These are phyloP conservation scores for Colletotrichum tabaci DNA, from an alignment of 2,329 filamentous ascomycete genomes.

Conservation along the genomic window DNA sequence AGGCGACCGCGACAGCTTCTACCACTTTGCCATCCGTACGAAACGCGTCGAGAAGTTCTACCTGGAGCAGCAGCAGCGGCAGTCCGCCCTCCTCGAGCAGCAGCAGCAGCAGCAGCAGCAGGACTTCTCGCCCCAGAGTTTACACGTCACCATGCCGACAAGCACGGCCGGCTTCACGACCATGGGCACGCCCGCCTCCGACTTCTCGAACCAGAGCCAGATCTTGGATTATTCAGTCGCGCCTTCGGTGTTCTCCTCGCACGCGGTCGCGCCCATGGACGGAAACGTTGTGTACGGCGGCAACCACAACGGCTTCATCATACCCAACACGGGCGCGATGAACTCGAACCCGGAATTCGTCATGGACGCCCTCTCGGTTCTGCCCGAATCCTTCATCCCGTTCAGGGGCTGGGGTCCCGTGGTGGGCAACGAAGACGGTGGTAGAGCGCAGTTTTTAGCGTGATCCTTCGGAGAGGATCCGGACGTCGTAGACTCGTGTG, in stretches of 20 bases:
- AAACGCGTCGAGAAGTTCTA: conserved; percentile 41
- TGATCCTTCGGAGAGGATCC: conserved; percentile 1
- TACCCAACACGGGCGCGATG: neutral
- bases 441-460: conserved; percentile 15
- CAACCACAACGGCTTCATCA: neutral
- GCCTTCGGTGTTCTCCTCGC: conserved; percentile 17
- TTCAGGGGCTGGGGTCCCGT: conserved; percentile 27
- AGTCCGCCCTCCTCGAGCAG: conserved; percentile 20
- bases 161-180: neutral
- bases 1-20: conserved; percentile 46
- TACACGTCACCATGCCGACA: neutral
- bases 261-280: neutral
- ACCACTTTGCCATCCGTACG: conserved; percentile 43
- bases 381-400: conserved; percentile 32
- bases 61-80: conserved; percentile 1
- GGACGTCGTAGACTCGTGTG: neutral
- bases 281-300: conserved; percentile 2
- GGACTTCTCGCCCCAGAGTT: conserved; percentile 3
- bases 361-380: conserved; percentile 13
- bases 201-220: neutral
- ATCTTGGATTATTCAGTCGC: conserved; percentile 11
- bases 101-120: conserved; percentile 11
- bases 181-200: conserved; percentile 13
- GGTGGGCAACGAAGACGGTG: neutral
- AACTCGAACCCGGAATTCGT: neutral